Conservation (phyloP, 2,329 filamentous ascomycete species). For the Cladosporium sp. region DNA sequence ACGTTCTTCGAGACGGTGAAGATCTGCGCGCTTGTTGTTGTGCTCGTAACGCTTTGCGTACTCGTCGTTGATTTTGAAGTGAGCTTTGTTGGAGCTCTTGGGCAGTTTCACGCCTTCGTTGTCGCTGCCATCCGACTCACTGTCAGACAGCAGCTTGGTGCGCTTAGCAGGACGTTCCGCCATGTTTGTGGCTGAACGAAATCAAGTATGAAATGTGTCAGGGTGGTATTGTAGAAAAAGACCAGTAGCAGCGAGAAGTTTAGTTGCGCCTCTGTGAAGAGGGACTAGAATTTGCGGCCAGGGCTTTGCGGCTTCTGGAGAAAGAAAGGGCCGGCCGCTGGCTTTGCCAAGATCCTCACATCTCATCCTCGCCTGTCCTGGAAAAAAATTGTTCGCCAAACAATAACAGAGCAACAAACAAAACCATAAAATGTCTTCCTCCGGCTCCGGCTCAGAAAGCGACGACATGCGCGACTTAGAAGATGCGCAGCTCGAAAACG, state of each 20-base stretch:
- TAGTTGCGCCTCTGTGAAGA: not conserved
- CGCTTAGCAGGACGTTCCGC: conserved; percentile 26
- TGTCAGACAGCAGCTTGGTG: conserved; percentile 29
- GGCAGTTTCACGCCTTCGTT: conserved; percentile 22
- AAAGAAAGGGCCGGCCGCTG: not conserved
- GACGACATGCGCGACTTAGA: conserved; percentile 5
- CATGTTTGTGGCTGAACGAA: not conserved
- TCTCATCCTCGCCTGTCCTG: not conserved
- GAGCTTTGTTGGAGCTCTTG: conserved; percentile 9
- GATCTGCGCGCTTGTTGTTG: conserved; percentile 94
- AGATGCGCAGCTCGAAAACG: conserved; percentile 7
- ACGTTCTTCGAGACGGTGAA: conserved; percentile 80
- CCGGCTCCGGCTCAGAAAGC: conserved; percentile 1
- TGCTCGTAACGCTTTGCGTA: conserved; percentile 87
- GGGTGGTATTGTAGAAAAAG: no score
- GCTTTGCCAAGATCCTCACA: conserved; percentile 4
- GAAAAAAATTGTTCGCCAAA: not conserved
- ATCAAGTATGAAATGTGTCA: not conserved
- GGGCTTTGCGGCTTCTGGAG: not conserved
- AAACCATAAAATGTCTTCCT: conserved; percentile 6
- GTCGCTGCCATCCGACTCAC: conserved; percentile 19
- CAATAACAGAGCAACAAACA: not conserved
- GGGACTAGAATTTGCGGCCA: conserved; percentile 5
- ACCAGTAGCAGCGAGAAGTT: no score
- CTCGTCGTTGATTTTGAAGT: conserved; percentile 79